These are phyloP conservation scores for Penicillium hordei DNA, from an alignment of 2,329 filamentous ascomycete genomes.

Conservation along the genomic window DNA sequence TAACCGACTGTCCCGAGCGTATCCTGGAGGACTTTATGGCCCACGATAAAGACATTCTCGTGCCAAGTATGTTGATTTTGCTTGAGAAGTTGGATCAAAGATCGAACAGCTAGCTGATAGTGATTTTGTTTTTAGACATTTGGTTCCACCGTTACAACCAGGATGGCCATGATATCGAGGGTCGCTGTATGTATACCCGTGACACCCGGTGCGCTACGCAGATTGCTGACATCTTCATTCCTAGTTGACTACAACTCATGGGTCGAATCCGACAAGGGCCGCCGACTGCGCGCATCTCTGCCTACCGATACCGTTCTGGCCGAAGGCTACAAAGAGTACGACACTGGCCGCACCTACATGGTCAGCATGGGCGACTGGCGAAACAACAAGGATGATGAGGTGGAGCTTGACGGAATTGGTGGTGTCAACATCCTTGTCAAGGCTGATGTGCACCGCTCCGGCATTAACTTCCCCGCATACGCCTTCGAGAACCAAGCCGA, in stretches of 20 bases:
- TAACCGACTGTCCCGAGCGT: conserved; percentile 80
- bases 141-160: conserved; percentile 87
- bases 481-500: conserved; percentile 98
- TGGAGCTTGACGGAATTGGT: conserved; percentile 91
- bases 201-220: neutral
- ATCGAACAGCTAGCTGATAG: conserved; percentile 15
- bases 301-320: conserved; percentile 81
- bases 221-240: conserved; percentile 22
- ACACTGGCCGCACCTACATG: conserved; percentile 88
- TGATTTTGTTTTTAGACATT: conserved; percentile 62
- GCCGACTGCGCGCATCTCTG: conserved; percentile 69
- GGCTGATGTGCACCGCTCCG: conserved; percentile 92
- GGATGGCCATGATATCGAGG: conserved; percentile 82
- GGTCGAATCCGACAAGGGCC: conserved; percentile 86
- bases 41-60: conserved; percentile 87
- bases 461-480: conserved; percentile 96
- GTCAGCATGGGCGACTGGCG: conserved; percentile 89
- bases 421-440: conserved; percentile 98
- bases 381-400: conserved; percentile 85
- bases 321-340: conserved; percentile 92
- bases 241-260: conserved; percentile 98
- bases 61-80: conserved; percentile 74
- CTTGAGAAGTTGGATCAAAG: neutral
- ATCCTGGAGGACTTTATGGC: conserved; percentile 95
- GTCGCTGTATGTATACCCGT: conserved; percentile 68